Percentiles rank a stretch among this genome's conserved stretches.
Evolutionary conservation across 2,329 filamentous ascomycete genomes (phyloP).

Genomic region (Aspergillus udagawae): DNA sequence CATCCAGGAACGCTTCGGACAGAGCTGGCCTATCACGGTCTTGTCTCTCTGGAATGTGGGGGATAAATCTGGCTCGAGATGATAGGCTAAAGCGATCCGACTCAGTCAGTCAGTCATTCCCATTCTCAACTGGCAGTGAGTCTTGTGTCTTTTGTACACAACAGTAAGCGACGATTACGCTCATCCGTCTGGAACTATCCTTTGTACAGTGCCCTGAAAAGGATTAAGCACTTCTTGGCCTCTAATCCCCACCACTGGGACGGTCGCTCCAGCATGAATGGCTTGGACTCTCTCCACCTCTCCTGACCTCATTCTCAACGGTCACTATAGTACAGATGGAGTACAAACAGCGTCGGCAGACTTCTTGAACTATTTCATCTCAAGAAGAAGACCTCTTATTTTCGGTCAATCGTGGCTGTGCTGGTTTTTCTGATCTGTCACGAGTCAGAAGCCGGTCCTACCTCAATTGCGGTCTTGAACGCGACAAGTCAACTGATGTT

Average conservation of each 20-base stretch:
- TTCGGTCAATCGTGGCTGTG: not conserved
- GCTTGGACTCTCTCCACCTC: not conserved
- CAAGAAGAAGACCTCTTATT: not conserved
- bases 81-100: not conserved
- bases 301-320: not conserved
- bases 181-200: not conserved
- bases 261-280: not conserved
- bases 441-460: constrained; percentile 24
- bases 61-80: not conserved
- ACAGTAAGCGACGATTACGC: not conserved
- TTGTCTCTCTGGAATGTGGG: constrained; percentile 11
- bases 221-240: not conserved
- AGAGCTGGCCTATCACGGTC: constrained; percentile 7
- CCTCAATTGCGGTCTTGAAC: constrained; percentile 5
- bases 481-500: constrained; percentile 12
- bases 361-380: not conserved
- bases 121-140: not conserved
- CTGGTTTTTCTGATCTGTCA: constrained; percentile 27
- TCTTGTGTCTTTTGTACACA: not conserved
- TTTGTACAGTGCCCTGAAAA: not conserved
- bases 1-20: constrained; percentile 17
- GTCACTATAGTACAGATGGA: not conserved
- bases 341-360: not conserved
- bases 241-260: not conserved
- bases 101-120: not conserved